A percentile compares a stretch with the other conserved stretches of the same genome.
These are phyloP conservation scores for Aspergillus panamensis DNA, from an alignment of 495 filamentous ascomycete genomes.

Conservation along the genomic window DNA sequence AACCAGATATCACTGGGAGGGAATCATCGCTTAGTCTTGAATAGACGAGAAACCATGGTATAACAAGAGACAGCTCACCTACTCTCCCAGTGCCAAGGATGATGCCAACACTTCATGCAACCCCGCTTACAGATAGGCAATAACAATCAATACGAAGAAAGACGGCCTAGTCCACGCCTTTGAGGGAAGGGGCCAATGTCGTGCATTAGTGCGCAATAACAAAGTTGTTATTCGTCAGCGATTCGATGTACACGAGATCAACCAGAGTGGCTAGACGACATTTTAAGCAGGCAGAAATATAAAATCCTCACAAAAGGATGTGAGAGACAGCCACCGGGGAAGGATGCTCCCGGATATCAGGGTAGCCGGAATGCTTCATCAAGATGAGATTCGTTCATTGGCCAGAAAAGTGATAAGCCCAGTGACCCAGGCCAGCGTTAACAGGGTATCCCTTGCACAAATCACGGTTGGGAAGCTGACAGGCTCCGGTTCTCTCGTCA, in stretches of 20 bases:
- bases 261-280: neutral
- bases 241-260: neutral
- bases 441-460: neutral
- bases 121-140: conserved; percentile 8
- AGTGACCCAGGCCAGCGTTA: neutral
- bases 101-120: conserved; percentile 3
- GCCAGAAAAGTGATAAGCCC: neutral
- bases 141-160: neutral
- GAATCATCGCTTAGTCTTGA: too few species aligned
- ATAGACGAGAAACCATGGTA: too few species aligned
- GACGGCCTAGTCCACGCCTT: neutral
- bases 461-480: neutral
- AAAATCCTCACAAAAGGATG: neutral
- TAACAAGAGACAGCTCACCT: too few species aligned
- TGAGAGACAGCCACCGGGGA: neutral
- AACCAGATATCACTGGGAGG: neutral
- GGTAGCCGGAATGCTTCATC: neutral
- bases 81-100: neutral
- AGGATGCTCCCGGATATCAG: neutral
- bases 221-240: neutral
- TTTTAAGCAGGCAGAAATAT: neutral
- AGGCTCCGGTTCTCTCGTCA: neutral
- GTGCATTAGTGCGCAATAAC: conserved; percentile 15
- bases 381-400: neutral
- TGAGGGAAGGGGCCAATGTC: conserved; percentile 3